phyloP scores from a whole-genome alignment of 1,139 yeast species.

The Saccharomycopsis crataegensis region DNA sequence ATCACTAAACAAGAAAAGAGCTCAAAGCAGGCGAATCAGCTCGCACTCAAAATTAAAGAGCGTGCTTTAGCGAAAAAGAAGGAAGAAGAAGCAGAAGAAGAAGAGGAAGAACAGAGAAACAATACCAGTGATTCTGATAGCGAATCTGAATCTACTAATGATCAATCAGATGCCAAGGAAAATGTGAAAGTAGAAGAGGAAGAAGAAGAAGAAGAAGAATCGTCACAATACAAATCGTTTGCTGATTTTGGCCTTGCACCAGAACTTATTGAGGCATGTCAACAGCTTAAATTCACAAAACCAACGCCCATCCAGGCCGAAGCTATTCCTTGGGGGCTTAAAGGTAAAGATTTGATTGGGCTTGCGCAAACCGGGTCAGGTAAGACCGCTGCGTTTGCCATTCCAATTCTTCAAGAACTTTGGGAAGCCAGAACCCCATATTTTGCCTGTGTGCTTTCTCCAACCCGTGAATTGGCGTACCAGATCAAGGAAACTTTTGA shows the following conservation, averaged over 20 bases:
- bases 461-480: constrained; percentile 94
- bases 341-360: constrained; percentile 78
- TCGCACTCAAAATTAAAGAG: constrained; percentile 41
- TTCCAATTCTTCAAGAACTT: constrained; percentile 82
- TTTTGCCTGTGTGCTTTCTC: constrained; percentile 86
- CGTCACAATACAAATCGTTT: constrained; percentile 26
- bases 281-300: constrained; percentile 51
- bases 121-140: constrained; percentile 39
- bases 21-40: constrained; percentile 32
- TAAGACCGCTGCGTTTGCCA: constrained; percentile 80
- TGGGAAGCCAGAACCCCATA: constrained; percentile 87
- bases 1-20: constrained; percentile 13
- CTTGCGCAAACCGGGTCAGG: constrained; percentile 83
- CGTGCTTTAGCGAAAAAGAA: constrained; percentile 35
- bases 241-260: constrained; percentile 61
- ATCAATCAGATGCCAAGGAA: constrained; percentile 11
- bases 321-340: constrained; percentile 85
- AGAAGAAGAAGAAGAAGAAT: constrained; percentile 20
- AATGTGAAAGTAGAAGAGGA: constrained; percentile 10
- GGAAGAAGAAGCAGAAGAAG: neutral
- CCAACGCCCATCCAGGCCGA: constrained; percentile 92
- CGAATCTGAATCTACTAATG: constrained; percentile 22
- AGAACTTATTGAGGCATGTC: constrained; percentile 75
- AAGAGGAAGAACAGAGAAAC: constrained; percentile 33
- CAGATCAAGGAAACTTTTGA: constrained; percentile 95